Conservation (phyloP, 2,329 filamentous ascomycete species). For the Cordyceps fumosorosea region DNA sequence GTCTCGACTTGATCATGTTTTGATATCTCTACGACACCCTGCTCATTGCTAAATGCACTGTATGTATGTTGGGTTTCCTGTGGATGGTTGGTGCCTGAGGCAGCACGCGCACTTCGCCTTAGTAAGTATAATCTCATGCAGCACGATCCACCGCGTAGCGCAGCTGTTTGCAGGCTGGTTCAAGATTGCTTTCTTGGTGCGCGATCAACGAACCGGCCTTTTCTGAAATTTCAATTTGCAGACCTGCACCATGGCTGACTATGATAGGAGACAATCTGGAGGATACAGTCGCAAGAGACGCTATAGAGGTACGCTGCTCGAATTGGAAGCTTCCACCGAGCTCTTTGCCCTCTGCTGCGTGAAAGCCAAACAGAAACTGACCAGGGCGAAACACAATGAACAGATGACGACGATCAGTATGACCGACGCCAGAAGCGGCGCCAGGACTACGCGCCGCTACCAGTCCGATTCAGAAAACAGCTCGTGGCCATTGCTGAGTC, state of each 20-base stretch:
- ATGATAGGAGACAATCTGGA: conserved; percentile 47
- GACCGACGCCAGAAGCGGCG: conserved; percentile 69
- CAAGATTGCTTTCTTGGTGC: neutral
- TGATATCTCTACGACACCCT: too few relatives aligned
- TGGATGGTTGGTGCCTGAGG: conserved; percentile 15
- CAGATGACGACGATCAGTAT: conserved; percentile 57
- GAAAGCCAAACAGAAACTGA: neutral
- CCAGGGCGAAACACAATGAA: neutral
- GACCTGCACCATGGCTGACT: conserved; percentile 41
- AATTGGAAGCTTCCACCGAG: conserved; percentile 9
- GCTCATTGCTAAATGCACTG: too few relatives aligned
- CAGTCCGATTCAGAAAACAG: conserved; percentile 68
- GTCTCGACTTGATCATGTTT: too few relatives aligned
- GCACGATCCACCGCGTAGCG: conserved; percentile 1
- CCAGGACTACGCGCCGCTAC: conserved; percentile 62
- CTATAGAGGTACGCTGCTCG: conserved; percentile 60
- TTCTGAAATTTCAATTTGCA: conserved; percentile 1
- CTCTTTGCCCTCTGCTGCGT: conserved; percentile 1
- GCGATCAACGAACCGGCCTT: conserved; percentile 18
- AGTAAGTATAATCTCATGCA: neutral
- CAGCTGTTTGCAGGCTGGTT: conserved; percentile 9
- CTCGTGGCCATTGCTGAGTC: conserved; percentile 77
- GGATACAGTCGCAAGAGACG: conserved; percentile 67
- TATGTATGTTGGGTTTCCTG: neutral
- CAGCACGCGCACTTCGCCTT: neutral